Conservation (phyloP, 345 rosid species). For the Bruguiera parviflora region DNA sequence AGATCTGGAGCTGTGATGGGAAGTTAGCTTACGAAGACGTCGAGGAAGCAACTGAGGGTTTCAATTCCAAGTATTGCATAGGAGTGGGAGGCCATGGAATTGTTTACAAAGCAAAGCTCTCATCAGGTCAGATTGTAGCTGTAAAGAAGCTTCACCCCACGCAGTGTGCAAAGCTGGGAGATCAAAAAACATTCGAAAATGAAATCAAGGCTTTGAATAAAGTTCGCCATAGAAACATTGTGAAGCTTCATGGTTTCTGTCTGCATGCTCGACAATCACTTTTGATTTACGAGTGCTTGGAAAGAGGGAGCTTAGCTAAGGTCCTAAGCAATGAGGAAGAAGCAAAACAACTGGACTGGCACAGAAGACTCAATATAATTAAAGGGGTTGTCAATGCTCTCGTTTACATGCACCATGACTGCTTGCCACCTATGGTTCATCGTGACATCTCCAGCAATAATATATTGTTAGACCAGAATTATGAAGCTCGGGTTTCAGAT, state of each 20-base stretch:
- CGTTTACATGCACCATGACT: conserved; percentile 20
- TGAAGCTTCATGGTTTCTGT: conserved; percentile 21
- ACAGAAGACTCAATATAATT: conserved; percentile 4
- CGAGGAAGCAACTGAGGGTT: conserved; percentile 8
- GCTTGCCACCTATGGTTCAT: conserved; percentile 10
- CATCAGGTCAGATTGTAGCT: conserved; percentile 18
- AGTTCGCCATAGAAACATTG: conserved; percentile 18
- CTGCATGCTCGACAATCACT: conserved; percentile 3
- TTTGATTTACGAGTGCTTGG: conserved; percentile 19
- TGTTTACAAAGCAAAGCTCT: conserved; percentile 13
- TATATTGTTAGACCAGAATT: conserved; percentile 8
- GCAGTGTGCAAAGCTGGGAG: conserved; percentile 3
- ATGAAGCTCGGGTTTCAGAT: conserved; percentile 18
- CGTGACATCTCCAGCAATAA: conserved; percentile 23
- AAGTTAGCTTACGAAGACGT: conserved; percentile 11
- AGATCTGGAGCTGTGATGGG: conserved; percentile 13
- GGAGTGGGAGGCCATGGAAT: conserved; percentile 13
- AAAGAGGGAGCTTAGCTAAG: conserved; percentile 14
- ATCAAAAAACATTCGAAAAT: background rate
- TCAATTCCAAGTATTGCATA: conserved; percentile 17
- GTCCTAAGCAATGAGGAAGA: conserved; percentile 4
- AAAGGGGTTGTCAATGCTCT: conserved; percentile 18
- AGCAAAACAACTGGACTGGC: conserved; percentile 15
- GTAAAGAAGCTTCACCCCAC: conserved; percentile 14
- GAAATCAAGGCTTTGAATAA: conserved; percentile 11